Conservation (phyloP, 2,329 filamentous ascomycete species). For the Lecanicillium sp. region DNA sequence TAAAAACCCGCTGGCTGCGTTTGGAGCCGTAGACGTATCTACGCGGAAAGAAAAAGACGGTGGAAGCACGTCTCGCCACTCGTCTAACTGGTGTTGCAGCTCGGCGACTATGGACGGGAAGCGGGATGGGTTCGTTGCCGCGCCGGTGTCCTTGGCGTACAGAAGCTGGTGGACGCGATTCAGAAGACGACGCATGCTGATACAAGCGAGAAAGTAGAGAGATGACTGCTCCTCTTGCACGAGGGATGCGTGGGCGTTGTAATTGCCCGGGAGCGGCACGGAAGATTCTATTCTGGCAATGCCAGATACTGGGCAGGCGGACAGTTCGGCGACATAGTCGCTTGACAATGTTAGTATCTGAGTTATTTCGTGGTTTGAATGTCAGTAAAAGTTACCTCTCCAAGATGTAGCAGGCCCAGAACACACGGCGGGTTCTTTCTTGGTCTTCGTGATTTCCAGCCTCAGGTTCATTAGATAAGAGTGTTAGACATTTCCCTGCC, state of each 20-base stretch:
- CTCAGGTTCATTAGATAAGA: constrained; percentile 33
- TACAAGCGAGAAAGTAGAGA: constrained; percentile 44
- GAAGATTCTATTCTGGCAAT: constrained; percentile 43
- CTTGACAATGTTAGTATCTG: constrained; percentile 17
- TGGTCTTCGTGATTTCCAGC: constrained; percentile 29
- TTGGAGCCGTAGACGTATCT: constrained; percentile 19
- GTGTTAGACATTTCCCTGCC: constrained; percentile 39
- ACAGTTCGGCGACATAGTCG: constrained; percentile 44
- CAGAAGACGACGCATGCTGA: constrained; percentile 39
- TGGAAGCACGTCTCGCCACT: constrained; percentile 39
- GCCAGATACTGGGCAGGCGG: constrained; percentile 39
- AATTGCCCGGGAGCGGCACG: constrained; percentile 36
- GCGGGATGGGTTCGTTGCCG: constrained; percentile 32
- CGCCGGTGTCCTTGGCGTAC: constrained; percentile 36
- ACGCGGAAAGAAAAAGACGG: constrained; percentile 32
- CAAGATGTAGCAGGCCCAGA: constrained; percentile 47
- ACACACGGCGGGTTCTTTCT: constrained; percentile 41
- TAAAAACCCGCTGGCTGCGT: constrained; percentile 38
- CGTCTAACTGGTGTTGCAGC: constrained; percentile 38
- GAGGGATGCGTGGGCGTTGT: constrained; percentile 32
- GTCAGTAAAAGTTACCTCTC: constrained; percentile 33
- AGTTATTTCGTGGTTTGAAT: not conserved
- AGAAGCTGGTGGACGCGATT: constrained; percentile 41
- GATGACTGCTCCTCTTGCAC: constrained; percentile 37
- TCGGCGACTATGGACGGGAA: constrained; percentile 41